These are phyloP conservation scores for Exophiala xenobiotica DNA, from an alignment of 2,329 filamentous ascomycete species.

Conservation along the genomic window DNA sequence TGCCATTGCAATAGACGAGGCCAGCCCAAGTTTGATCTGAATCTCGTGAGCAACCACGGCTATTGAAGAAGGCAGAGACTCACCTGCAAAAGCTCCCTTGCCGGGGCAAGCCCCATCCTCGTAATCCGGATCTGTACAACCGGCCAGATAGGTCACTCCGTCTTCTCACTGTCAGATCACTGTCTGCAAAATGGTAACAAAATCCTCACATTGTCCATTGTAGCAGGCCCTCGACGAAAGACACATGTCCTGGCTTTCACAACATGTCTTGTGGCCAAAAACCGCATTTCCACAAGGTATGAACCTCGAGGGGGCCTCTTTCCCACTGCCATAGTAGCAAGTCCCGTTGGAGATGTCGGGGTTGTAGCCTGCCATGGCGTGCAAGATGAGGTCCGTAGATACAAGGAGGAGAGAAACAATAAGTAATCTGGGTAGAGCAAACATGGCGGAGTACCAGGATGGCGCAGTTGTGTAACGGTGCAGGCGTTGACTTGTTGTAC, in stretches of 20 bases:
- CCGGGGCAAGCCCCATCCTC: constrained; percentile 24
- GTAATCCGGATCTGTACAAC: constrained; percentile 29
- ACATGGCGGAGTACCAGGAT: constrained; percentile 1
- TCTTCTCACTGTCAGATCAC: constrained; percentile 13
- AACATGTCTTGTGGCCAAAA: constrained; percentile 28
- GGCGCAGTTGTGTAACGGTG: constrained; percentile 10
- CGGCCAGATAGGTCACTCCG: constrained; percentile 29
- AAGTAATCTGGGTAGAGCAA: constrained; percentile 2
- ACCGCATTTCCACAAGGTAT: constrained; percentile 30
- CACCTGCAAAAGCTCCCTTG: constrained; percentile 22
- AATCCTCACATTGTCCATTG: constrained; percentile 22
- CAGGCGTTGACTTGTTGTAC: background rate
- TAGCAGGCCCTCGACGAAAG: constrained; percentile 29
- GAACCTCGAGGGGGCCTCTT: constrained; percentile 22
- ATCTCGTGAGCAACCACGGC: background rate
- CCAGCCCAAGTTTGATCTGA: constrained; percentile 26
- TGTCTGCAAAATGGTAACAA: background rate
- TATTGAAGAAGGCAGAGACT: background rate
- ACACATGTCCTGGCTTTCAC: constrained; percentile 26
- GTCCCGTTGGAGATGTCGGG: constrained; percentile 30
- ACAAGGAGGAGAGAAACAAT: constrained; percentile 1
- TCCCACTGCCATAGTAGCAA: constrained; percentile 25
- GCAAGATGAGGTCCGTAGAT: constrained; percentile 1
- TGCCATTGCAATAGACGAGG: constrained; percentile 28
- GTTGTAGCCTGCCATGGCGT: constrained; percentile 19